phyloP scores from a whole-genome alignment of 2,329 filamentous ascomycete species.

The Colletotrichum eremochloae region DNA sequence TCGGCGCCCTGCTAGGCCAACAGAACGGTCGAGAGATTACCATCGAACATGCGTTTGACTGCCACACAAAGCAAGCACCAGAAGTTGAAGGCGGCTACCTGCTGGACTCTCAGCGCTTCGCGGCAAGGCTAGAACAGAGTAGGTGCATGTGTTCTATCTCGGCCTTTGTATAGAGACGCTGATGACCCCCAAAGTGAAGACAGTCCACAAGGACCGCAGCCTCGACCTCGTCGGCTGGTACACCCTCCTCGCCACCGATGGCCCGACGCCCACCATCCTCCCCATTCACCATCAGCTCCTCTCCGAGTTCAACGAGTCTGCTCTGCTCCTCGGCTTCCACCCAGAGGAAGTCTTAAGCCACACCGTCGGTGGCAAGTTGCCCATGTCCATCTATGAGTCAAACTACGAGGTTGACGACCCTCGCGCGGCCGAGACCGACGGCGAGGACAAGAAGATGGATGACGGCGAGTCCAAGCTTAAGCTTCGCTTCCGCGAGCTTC shows the following conservation, averaged over 20 bases:
- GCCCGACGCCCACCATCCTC: conserved; percentile 77
- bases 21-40: conserved; percentile 92
- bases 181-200: conserved; percentile 73
- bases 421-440: conserved; percentile 57
- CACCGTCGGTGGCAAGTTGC: conserved; percentile 82
- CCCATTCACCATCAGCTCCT: conserved; percentile 85
- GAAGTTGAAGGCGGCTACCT: conserved; percentile 68
- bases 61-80: conserved; percentile 65
- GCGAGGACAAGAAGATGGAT: conserved; percentile 79
- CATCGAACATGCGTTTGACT: conserved; percentile 93
- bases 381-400: conserved; percentile 91
- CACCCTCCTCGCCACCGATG: conserved; percentile 79
- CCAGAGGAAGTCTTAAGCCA: conserved; percentile 68
- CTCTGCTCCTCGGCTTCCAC: conserved; percentile 91
- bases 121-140: conserved; percentile 87
- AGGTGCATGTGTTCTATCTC: conserved; percentile 48
- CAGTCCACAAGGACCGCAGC: conserved; percentile 85
- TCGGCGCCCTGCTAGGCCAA: conserved; percentile 90
- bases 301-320: conserved; percentile 82
- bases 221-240: conserved; percentile 95
- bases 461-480: conserved; percentile 69
- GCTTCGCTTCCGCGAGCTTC: conserved; percentile 84
- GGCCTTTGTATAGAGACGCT: neutral
- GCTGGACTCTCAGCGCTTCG: conserved; percentile 80
- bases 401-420: conserved; percentile 78